phyloP scores from a whole-genome alignment of 2,329 filamentous ascomycete species.

The Aspergillus piperis region DNA sequence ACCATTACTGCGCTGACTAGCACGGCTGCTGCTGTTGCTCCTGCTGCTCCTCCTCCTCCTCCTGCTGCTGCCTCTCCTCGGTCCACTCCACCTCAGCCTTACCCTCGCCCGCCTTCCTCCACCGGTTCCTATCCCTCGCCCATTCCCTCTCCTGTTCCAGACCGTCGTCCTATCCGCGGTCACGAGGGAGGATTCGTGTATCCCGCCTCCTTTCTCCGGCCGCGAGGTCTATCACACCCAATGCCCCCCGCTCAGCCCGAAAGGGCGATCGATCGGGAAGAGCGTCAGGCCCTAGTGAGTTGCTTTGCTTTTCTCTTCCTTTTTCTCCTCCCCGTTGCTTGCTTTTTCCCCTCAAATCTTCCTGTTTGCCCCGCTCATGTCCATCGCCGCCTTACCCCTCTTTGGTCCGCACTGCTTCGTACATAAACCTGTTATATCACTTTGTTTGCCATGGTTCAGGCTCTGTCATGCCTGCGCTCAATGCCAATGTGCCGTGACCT shows the following conservation, averaged over 20 bases:
- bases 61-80: slow-evolving; percentile 14
- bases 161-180: slow-evolving; percentile 27
- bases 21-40: slow-evolving; percentile 10
- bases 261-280: slow-evolving; percentile 51
- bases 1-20: slow-evolving; percentile 13
- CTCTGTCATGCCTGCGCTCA: background rate
- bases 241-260: slow-evolving; percentile 45
- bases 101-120: background rate
- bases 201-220: slow-evolving; percentile 51
- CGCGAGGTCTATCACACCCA: slow-evolving; percentile 41
- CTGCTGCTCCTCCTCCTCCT: slow-evolving; percentile 1
- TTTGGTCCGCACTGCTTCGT: slow-evolving; percentile 11
- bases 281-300: slow-evolving; percentile 52
- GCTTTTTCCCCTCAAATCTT: slow-evolving; percentile 3
- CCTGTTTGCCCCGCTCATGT: slow-evolving; percentile 17
- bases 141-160: slow-evolving; percentile 14
- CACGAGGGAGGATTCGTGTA: slow-evolving; percentile 51
- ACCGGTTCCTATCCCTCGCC: background rate
- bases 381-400: slow-evolving; percentile 5
- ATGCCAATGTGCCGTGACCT: background rate
- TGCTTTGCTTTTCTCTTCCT: slow-evolving; percentile 7
- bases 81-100: slow-evolving; percentile 2
- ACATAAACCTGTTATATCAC: background rate
- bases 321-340: background rate
- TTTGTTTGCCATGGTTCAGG: background rate